A percentile compares a stretch with the other conserved stretches of the same genome.
These are phyloP conservation scores for Carex arenaria DNA, from an alignment of 202 grass and related monocot genomes.

Conservation along the genomic window DNA sequence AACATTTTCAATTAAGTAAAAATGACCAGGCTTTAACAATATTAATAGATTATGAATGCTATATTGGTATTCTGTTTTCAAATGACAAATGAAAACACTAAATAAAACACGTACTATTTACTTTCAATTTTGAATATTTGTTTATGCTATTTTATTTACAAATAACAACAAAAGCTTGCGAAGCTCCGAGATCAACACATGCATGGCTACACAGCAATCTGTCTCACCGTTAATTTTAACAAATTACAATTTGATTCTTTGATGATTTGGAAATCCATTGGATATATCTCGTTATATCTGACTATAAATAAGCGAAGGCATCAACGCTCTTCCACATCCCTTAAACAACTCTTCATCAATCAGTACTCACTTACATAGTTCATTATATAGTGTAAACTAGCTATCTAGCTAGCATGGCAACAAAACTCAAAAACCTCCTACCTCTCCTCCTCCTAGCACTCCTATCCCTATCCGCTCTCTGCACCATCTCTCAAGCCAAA, in stretches of 20 bases:
- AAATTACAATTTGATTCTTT: background rate
- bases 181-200: background rate
- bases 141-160: no score
- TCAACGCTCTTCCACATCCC: background rate
- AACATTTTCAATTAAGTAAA: no score
- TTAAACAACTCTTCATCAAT: background rate
- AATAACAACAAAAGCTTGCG: no score
- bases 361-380: no score
- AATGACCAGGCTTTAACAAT: no score
- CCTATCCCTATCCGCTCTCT: conserved; percentile 14
- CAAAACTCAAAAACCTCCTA: background rate
- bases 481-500: background rate
- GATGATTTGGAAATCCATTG: background rate
- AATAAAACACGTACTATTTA: no score
- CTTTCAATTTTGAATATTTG: no score
- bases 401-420: background rate
- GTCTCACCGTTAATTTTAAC: background rate
- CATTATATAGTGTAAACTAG: background rate
- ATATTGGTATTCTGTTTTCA: no score
- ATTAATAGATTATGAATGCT: no score
- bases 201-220: background rate
- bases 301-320: conserved; percentile 15
- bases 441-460: conserved; percentile 15
- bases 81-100: no score
- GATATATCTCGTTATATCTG: background rate